Evolutionary conservation across 305 asterid species (phyloP), one percentile per base, ranked within the genome.

Genomic region (Solanum aculeatissimum): DNA sequence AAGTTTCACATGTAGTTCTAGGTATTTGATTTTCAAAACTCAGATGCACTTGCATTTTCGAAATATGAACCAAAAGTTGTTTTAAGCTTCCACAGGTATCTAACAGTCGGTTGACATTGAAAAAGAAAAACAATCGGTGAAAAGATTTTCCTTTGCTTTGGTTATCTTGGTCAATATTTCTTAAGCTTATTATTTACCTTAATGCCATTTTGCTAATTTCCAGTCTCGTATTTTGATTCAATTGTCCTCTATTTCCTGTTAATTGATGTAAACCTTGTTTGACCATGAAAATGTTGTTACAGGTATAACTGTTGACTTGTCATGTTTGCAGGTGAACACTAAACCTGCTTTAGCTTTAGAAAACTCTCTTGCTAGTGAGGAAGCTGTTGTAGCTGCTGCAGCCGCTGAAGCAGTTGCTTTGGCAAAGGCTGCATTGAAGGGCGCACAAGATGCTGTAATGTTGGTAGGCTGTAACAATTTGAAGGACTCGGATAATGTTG

Each of bases 371-470:
- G 87, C 93, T 77, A 90, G 90, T 83, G 98, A 95, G 90, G 99
- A 95, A 88, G 95, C 98, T 71, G 88, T 89, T 43, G 89, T 96
- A 84, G 91, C 92, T 74, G 99, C 97, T 53, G 97, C 98, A 88
- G 98, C 99, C 60, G 93, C 98, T 60, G 99, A 96, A 90, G 98
- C 96, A 65, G 94, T 95, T 85, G 93, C 97, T 77, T 90, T 96
- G 84, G 98, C 99, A 84, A 95, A 92, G 89, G 97, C 93, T 65
- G 99, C 99, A 75, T 88, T 93, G 55, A 90, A 93, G 86, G 92
- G 91, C 80, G 99, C 99, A 54, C 95, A 96, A 89, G 98, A 94
- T 81, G 97, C 95, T 45, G 97, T 94, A 82, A 85, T 89, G 95
- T 92, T 94, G 91, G 90, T 86, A 80, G 60, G 85, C 86, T 81